These are phyloP conservation scores for Rubus parviflorus DNA, from an alignment of 306 rosid species.

Conservation along the genomic window DNA sequence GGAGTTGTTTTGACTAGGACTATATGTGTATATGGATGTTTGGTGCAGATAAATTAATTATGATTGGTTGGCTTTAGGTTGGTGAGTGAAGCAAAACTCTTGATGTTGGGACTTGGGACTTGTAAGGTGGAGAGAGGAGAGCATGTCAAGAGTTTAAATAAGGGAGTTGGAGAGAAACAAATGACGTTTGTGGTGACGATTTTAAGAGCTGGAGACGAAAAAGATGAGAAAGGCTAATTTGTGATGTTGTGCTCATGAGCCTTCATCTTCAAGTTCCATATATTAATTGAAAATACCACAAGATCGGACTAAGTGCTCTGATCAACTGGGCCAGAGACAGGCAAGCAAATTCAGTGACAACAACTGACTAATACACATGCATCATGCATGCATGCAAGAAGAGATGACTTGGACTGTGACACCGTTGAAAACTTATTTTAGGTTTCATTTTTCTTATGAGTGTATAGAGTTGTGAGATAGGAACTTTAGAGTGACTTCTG, in stretches of 20 bases:
- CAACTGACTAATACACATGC: too few relatives aligned
- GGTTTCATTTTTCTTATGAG: too few relatives aligned
- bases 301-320: too few relatives aligned
- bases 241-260: neutral
- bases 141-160: neutral
- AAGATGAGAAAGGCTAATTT: neutral
- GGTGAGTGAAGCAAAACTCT: neutral
- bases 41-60: neutral
- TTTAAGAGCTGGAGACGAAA: too few relatives aligned
- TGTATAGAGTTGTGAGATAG: too few relatives aligned
- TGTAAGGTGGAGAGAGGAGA: neutral
- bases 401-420: too few relatives aligned
- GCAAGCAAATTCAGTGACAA: too few relatives aligned
- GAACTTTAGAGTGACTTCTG: too few relatives aligned
- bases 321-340: neutral
- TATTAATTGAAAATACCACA: too few relatives aligned
- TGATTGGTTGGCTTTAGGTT: neutral
- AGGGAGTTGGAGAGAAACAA: neutral
- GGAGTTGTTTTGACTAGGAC: neutral
- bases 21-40: neutral
- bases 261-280: neutral
- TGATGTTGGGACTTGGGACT: neutral
- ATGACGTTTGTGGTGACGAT: conserved; percentile 7
- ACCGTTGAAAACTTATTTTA: too few relatives aligned
- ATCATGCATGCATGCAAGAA: too few relatives aligned